Percentiles rank a stretch among this genome's conserved stretches.
These are phyloP conservation scores for Phytophthora ramorum DNA, from an alignment of 352 stramenopile genomes.

Conservation along the genomic window DNA sequence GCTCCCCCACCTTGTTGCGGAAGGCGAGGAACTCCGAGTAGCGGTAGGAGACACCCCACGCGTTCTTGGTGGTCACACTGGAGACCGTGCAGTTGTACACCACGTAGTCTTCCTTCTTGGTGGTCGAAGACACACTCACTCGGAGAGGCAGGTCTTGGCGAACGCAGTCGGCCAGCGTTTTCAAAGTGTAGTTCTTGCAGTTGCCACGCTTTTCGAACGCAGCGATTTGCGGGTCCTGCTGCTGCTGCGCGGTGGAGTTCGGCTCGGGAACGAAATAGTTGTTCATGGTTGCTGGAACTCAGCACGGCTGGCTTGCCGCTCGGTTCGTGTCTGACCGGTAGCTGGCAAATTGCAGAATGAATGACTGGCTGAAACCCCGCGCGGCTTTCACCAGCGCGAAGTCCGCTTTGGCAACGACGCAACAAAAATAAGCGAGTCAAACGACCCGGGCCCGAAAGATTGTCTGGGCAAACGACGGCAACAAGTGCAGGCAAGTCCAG, in stretches of 20 bases:
- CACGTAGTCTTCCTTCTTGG: constrained; percentile 55
- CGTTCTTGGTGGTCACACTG: constrained; percentile 55
- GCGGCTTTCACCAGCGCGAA: constrained; percentile 16
- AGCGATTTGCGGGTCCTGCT: constrained; percentile 17
- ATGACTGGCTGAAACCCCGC: constrained; percentile 15
- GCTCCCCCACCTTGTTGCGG: constrained; percentile 59
- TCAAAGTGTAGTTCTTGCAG: constrained; percentile 57
- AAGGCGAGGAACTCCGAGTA: constrained; percentile 75
- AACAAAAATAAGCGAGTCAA: constrained; percentile 16
- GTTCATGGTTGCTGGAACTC: constrained; percentile 29
- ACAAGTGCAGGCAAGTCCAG: constrained; percentile 11
- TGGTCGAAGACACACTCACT: constrained; percentile 45
- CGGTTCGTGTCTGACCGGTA: background rate
- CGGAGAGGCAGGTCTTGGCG: constrained; percentile 58
- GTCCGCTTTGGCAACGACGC: background rate
- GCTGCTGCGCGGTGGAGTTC: constrained; percentile 22
- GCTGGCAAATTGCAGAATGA: constrained; percentile 31
- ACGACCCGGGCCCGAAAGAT: too few species aligned
- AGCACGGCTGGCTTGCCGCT: background rate
- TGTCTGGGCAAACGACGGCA: too few species aligned
- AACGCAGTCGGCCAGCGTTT: constrained; percentile 49
- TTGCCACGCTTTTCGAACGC: constrained; percentile 40
- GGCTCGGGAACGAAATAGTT: constrained; percentile 40
- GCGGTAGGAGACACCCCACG: constrained; percentile 61
- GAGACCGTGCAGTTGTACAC: constrained; percentile 61